Evolutionary conservation across 176 grass and related monocot species (phyloP), one percentile per base, ranked within the genome.

Genomic region (Ananas comosus): DNA sequence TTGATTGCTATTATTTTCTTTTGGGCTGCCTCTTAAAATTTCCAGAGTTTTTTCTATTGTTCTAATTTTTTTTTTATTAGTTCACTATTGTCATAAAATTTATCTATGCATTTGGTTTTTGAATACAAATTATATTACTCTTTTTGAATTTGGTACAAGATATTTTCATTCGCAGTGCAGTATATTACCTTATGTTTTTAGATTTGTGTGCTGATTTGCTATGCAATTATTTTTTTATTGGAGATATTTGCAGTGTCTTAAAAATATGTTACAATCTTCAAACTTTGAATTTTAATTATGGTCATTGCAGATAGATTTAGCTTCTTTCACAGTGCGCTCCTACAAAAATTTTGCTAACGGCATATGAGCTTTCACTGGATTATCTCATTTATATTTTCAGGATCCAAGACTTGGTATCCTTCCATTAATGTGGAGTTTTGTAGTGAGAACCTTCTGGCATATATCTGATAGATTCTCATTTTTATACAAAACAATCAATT

Each of bases 401-500:
- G 74, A 81, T 76, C 22, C 81, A 86, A 73, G 83, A 92, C 72
- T 85, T 89, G 83, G 79, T 92, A 87, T 84, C 93, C 93, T 73
- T 96, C 86, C 23, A 80, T 92, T 76, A 75, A 82, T 69, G 80
- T 83, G 86, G 89, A 96, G 74, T 92, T 96, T 79, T 85, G 84
- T 63, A 85, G 82, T 69, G 93, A 96, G 80, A 92, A 96, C 70
- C 84, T 87, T 64, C 76, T 96, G 52, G 80, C 80, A 57, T 91
- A 23, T 23, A 23, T 23, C 22, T 23, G 22, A 23, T 23, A 23
- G 22, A 23, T 23, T 23, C 22, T 23, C 22, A 23, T 23, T 23
- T 23, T 23, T 23, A 23, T 23, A 23, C 22, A 23, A 23, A 23
- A 23, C 22, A 23, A 23, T 23, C 22, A 23, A 23, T 23, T 23